These are phyloP conservation scores for Euphorbia lathyris DNA, from an alignment of 345 rosid genomes.

Conservation along the genomic window DNA sequence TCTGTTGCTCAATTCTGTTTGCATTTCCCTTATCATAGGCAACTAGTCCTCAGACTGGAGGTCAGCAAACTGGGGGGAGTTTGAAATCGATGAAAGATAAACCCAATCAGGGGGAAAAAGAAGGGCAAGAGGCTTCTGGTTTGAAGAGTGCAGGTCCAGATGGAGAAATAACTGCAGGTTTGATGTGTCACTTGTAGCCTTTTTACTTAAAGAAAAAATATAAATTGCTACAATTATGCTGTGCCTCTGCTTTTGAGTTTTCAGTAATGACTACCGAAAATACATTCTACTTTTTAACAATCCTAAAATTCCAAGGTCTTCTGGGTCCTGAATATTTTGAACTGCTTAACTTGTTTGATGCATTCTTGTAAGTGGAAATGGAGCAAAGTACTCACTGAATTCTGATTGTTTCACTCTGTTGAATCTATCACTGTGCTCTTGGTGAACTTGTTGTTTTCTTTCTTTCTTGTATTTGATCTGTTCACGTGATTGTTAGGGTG, in stretches of 20 bases:
- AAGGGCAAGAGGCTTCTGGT: constrained; percentile 17
- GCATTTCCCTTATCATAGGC: constrained; percentile 10
- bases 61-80: constrained; percentile 19
- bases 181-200: neutral
- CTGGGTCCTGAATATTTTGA: neutral
- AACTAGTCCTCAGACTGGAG: constrained; percentile 19
- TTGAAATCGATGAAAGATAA: constrained; percentile 24
- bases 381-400: too few species aligned
- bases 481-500: neutral
- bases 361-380: neutral
- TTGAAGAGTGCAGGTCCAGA: constrained; percentile 19
- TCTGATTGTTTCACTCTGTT: neutral
- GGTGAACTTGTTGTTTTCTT: neutral
- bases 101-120: constrained; percentile 13
- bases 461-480: neutral
- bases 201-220: neutral
- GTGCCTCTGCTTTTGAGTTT: neutral
- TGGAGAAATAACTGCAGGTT: constrained; percentile 22
- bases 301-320: neutral
- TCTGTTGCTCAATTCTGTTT: neutral
- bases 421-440: neutral
- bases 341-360: neutral
- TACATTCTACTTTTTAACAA: neutral
- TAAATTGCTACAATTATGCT: neutral
- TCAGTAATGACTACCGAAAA: neutral